These are phyloP conservation scores for Phyllosticta citriasiana DNA, from an alignment of 2,329 filamentous ascomycete genomes.

Conservation along the genomic window DNA sequence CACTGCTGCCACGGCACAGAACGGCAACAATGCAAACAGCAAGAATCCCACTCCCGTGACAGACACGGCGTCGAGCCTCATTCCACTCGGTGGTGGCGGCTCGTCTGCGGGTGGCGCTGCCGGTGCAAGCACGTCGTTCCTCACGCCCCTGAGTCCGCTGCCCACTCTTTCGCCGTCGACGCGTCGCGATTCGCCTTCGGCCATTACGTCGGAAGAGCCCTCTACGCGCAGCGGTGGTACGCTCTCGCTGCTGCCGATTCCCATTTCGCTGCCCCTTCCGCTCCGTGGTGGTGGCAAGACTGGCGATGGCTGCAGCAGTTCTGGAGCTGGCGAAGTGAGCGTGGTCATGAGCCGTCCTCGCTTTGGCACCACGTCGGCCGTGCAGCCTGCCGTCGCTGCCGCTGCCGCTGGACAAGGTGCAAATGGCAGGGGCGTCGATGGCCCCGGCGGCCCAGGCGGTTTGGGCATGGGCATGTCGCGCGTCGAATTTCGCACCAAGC, in stretches of 20 bases:
- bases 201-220: neutral
- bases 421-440: neutral
- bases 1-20: neutral
- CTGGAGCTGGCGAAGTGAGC: neutral
- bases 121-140: slow-evolving; percentile 12
- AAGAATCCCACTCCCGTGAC: neutral
- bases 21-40: neutral
- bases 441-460: neutral
- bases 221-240: neutral
- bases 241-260: neutral
- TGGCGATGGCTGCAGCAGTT: neutral
- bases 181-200: neutral
- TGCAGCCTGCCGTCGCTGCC: slow-evolving; percentile 15
- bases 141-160: neutral
- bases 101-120: slow-evolving; percentile 10
- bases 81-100: neutral
- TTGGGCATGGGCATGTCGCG: slow-evolving; percentile 26
- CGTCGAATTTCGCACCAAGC: slow-evolving; percentile 30
- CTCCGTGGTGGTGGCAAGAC: neutral
- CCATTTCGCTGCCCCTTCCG: neutral
- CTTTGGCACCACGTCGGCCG: neutral
- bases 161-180: neutral
- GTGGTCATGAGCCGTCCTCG: neutral
- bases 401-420: neutral
- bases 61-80: neutral